A percentile compares a stretch with the other conserved stretches of the same genome.
Evolutionary conservation across 768 basidiomycete genomes (phyloP).

Genomic region (Cystofilobasidium capitatum): DNA sequence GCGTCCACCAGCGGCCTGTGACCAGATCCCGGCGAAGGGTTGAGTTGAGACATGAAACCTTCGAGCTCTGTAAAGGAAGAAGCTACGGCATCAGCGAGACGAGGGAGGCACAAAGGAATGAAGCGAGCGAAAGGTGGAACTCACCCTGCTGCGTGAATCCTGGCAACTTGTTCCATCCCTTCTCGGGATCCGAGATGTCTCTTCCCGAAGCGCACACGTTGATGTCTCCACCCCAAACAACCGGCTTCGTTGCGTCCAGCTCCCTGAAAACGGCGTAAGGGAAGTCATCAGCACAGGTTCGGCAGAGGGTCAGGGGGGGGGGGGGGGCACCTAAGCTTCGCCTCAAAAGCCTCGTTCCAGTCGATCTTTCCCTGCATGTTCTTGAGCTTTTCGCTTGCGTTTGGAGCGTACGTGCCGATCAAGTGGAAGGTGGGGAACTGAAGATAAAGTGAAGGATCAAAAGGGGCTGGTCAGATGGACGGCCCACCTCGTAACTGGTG

Average conservation of each 20-base stretch:
- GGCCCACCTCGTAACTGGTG: neutral
- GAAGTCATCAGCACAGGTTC: no score
- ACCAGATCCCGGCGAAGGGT: slow-evolving; percentile 10
- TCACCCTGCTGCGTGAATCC: neutral
- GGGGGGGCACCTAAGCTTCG: slow-evolving; percentile 3
- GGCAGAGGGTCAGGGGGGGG: neutral
- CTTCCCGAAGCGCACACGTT: slow-evolving; percentile 15
- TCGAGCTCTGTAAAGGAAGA: slow-evolving; percentile 10
- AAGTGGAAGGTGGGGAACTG: slow-evolving; percentile 20
- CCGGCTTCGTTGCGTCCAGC: slow-evolving; percentile 20
- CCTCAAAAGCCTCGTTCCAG: slow-evolving; percentile 27
- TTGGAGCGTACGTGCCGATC: slow-evolving; percentile 25
- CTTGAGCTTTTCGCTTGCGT: slow-evolving; percentile 21
- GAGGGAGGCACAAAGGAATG: neutral
- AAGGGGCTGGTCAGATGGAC: neutral
- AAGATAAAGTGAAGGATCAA: neutral
- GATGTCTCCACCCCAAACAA: slow-evolving; percentile 24
- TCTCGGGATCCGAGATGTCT: slow-evolving; percentile 15
- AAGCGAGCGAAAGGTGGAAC: no score
- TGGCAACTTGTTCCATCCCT: slow-evolving; percentile 20
- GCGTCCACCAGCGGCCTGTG: slow-evolving; percentile 23
- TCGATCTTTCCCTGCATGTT: slow-evolving; percentile 22
- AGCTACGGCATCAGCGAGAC: neutral
- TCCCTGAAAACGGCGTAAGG: slow-evolving; percentile 3
- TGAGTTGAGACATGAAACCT: slow-evolving; percentile 19